These are phyloP conservation scores for Emergomyces pasteurianus DNA, from an alignment of 2,329 filamentous ascomycete genomes.

Conservation along the genomic window DNA sequence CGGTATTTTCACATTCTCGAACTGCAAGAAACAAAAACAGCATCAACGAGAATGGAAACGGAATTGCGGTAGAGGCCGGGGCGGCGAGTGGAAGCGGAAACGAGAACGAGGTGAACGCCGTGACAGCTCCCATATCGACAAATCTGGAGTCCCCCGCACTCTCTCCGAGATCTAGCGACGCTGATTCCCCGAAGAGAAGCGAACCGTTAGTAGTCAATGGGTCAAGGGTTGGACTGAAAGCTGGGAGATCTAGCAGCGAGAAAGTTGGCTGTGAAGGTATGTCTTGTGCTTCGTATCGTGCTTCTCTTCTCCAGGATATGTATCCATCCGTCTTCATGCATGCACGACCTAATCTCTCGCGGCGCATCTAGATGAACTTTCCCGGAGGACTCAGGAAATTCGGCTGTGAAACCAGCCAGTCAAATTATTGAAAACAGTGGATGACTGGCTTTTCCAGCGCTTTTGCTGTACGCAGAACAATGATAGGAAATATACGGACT, in stretches of 20 bases:
- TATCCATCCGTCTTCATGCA: not conserved
- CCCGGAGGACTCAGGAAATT: conserved; percentile 4
- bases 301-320: no score
- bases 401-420: conserved; percentile 3
- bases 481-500: not conserved
- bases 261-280: conserved; percentile 5
- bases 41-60: not conserved
- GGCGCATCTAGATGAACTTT: conserved; percentile 3
- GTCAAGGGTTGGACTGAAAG: conserved; percentile 16
- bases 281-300: not conserved
- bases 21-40: not conserved
- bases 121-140: conserved; percentile 10
- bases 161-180: conserved; percentile 7
- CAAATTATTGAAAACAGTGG: not conserved
- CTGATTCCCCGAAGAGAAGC: conserved; percentile 11
- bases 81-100: not conserved
- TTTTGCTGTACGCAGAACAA: not conserved
- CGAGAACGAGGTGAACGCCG: conserved; percentile 4
- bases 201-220: conserved; percentile 25
- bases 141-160: conserved; percentile 7
- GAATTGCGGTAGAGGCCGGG: not conserved
- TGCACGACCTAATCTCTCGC: not conserved
- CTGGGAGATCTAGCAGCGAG: conserved; percentile 3
- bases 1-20: not conserved
- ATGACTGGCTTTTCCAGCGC: not conserved